Percentiles rank a stretch among this genome's conserved stretches.
Conservation (phyloP, 2,329 filamentous ascomycete genomes). For the Aspergillus fumigatiaffinis region DNA sequence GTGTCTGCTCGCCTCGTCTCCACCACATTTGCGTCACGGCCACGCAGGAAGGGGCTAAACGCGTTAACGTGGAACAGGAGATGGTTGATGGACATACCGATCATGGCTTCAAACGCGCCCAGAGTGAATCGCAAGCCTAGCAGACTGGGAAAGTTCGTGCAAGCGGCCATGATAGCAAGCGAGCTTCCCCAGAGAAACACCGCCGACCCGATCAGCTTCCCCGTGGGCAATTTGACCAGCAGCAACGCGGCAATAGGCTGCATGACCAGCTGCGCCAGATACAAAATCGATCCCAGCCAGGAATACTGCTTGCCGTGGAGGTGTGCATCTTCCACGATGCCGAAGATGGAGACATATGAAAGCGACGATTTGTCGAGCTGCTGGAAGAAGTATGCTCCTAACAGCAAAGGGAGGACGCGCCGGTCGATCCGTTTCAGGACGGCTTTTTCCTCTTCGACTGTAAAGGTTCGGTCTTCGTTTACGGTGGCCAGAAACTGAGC, state of each 20-base stretch:
- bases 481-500: no score
- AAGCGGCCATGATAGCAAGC: conserved; percentile 50
- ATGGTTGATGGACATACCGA: conserved; percentile 5
- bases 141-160: conserved; percentile 46
- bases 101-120: conserved; percentile 35
- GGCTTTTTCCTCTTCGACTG: no score
- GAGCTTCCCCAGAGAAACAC: conserved; percentile 53
- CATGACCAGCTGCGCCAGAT: conserved; percentile 57
- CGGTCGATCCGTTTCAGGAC: no score
- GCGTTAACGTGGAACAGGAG: no score
- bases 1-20: no score
- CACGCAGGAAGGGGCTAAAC: no score
- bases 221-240: conserved; percentile 13
- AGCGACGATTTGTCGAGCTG: no score
- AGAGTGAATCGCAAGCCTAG: conserved; percentile 45
- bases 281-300: conserved; percentile 60
- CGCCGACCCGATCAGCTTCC: conserved; percentile 45
- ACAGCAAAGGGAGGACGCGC: no score
- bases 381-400: no score
- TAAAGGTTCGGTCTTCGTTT: no score
- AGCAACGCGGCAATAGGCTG: conserved; percentile 53
- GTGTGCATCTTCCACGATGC: conserved; percentile 45
- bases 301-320: conserved; percentile 51
- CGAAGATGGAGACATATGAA: conserved; percentile 17
- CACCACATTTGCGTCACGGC: no score